Evolutionary conservation across 2,329 filamentous ascomycete genomes (phyloP), one percentile per base, ranked within the genome.

Genomic region (Aspergillus carbonarius): DNA sequence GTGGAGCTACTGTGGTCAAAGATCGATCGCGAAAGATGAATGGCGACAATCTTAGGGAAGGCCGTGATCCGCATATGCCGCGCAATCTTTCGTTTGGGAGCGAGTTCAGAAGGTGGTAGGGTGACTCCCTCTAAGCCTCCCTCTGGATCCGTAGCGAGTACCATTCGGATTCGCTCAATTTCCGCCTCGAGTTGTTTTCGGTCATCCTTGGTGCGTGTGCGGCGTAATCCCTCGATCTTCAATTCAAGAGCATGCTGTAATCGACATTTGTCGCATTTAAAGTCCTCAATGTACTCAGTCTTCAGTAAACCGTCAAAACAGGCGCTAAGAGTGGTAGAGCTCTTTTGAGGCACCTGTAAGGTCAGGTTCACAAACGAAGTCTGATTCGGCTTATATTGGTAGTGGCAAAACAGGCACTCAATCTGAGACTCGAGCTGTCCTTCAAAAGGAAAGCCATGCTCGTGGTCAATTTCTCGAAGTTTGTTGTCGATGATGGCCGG

Each of bases 251-350:
- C 92, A 73, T 96, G 90, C 44, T 91, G 77, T n/a, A 99, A 81
- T 20, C 92, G 87, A 71, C 95, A 99, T 76, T 88, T 90, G 68
- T 97, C 95, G 78, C 95, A 99, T 66, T 91, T 93, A 81, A 96
- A 99, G 72, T 96, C 95, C 63, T 98, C 93, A 64, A 99, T 97
- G 72, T 92, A 89, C 74, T 99, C 95, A 0, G 91, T 92, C 76
- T 96, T 96, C 66, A 99, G 88, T 75, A 97, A 88, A 40, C 90
- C 90, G 69, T 99, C 95, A 68, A 99, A 95, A 74, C 95, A 99
- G 8, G 87, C 83, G 70, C 89, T 92, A 15, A 99, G 82, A 0
- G 91, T 89, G 0, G 93, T 93, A 2, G 91, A 89, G 52, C 83
- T 87, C 61, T 88, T 85, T 72, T 95, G 91, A 0, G 95, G 95